These are phyloP conservation scores for Aspergillus sp. DNA, from an alignment of 2,329 filamentous ascomycete species.

Conservation along the genomic window DNA sequence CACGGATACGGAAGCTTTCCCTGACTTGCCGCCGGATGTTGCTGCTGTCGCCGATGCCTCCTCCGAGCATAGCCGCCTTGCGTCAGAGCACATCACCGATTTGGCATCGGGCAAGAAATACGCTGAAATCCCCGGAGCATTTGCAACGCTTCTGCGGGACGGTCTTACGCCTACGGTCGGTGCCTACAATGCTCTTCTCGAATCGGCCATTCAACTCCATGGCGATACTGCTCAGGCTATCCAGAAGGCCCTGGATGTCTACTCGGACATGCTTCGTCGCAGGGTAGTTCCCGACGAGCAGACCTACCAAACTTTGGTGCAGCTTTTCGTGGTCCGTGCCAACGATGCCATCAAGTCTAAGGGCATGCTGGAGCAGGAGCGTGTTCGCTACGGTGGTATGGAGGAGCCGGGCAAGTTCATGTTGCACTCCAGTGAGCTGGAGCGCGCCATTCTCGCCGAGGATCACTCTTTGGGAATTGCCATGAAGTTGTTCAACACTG, in stretches of 20 bases:
- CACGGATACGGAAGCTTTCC: conserved; percentile 29
- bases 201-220: conserved; percentile 81
- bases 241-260: conserved; percentile 89
- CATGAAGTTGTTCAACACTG: conserved; percentile 80
- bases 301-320: conserved; percentile 86
- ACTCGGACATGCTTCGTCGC: conserved; percentile 91
- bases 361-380: conserved; percentile 74
- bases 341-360: conserved; percentile 75
- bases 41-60: conserved; percentile 51
- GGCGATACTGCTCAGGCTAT: conserved; percentile 79
- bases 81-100: conserved; percentile 75
- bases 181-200: conserved; percentile 89
- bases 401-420: conserved; percentile 83
- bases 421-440: conserved; percentile 82
- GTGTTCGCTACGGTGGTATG: conserved; percentile 80
- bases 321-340: conserved; percentile 76
- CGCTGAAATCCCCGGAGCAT: conserved; percentile 84
- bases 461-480: conserved; percentile 86
- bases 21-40: conserved; percentile 33
- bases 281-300: conserved; percentile 77
- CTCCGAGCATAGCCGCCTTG: conserved; percentile 65
- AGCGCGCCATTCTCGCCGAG: conserved; percentile 81
- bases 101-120: conserved; percentile 73
- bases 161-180: conserved; percentile 77
- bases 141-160: conserved; percentile 84